These are phyloP conservation scores for Panaeolus papilionaceus DNA, from an alignment of 768 basidiomycete genomes.

Conservation along the genomic window DNA sequence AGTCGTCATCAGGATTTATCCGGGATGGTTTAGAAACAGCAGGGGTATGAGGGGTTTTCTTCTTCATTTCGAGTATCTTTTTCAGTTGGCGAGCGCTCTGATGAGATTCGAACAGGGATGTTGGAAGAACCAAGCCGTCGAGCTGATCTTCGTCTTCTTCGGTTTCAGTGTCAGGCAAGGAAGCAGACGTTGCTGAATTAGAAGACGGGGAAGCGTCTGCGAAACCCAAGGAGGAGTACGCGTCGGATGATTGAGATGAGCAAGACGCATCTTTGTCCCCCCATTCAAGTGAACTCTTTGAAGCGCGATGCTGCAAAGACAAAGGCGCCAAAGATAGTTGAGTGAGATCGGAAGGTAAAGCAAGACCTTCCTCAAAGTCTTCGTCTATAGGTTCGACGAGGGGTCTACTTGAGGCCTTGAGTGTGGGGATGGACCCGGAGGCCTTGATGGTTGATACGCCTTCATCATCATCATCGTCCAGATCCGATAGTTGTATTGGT, in stretches of 20 bases:
- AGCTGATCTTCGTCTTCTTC: conserved; percentile 79
- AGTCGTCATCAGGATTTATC: conserved; percentile 82
- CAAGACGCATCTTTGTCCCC: conserved; percentile 82
- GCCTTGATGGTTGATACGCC: conserved; percentile 87
- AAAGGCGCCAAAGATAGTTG: conserved; percentile 83
- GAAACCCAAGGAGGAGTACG: conserved; percentile 81
- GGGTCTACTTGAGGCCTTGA: conserved; percentile 42
- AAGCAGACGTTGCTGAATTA: conserved; percentile 70
- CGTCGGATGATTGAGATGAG: conserved; percentile 88
- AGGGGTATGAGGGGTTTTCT: conserved; percentile 52
- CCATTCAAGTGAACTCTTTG: conserved; percentile 88
- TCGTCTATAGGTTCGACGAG: conserved; percentile 59
- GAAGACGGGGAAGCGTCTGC: conserved; percentile 75
- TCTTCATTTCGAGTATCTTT: conserved; percentile 59
- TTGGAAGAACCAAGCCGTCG: conserved; percentile 82
- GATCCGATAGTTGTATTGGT: conserved; percentile 52
- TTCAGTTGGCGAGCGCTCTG: conserved; percentile 58
- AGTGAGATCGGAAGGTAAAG: conserved; percentile 80
- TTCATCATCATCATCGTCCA: conserved; percentile 76
- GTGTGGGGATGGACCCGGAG: conserved; percentile 45
- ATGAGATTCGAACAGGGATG: conserved; percentile 76
- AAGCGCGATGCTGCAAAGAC: conserved; percentile 76
- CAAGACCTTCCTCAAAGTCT: conserved; percentile 85
- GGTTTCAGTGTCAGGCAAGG: conserved; percentile 75
- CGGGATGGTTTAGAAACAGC: conserved; percentile 53